phyloP scores from a whole-genome alignment of 208 protist species.

The Acanthamoeba lenticulata region DNA sequence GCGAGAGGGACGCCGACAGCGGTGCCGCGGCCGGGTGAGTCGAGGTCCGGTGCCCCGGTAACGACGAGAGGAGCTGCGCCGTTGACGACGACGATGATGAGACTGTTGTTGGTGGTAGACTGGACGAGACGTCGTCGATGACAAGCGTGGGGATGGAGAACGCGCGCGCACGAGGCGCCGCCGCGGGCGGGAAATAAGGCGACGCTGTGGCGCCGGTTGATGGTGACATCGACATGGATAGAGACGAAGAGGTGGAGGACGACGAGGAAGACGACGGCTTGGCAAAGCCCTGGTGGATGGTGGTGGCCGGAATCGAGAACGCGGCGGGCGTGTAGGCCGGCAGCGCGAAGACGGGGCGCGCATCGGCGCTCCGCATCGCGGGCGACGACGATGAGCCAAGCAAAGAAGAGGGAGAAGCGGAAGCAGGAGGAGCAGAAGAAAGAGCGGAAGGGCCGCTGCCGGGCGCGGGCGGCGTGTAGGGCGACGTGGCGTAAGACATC shows the following conservation, averaged over 20 bases:
- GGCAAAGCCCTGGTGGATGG: not conserved
- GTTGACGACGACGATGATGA: not conserved
- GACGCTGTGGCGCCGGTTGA: not conserved
- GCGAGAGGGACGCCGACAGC: no score
- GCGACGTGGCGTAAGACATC: not conserved
- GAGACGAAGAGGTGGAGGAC: not conserved
- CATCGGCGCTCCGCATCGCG: not conserved
- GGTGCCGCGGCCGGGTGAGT: no score
- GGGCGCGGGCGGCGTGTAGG: not conserved
- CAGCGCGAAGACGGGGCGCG: not conserved
- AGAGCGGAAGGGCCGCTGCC: not conserved
- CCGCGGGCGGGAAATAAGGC: no score
- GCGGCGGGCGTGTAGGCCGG: not conserved
- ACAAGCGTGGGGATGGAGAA: slow-evolving; percentile 3
- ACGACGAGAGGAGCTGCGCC: no score
- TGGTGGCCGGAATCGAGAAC: slow-evolving; percentile 20
- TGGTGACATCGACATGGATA: not conserved
- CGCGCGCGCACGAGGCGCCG: not conserved
- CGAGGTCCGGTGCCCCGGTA: no score
- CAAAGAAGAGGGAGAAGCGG: no score
- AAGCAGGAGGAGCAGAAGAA: not conserved
- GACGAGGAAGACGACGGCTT: not conserved
- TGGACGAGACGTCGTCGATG: not conserved
- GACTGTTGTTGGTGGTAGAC: not conserved
- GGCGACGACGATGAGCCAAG: not conserved